Conservation (phyloP, 257 asterid genomes). For the Lycium ferocissimum region DNA sequence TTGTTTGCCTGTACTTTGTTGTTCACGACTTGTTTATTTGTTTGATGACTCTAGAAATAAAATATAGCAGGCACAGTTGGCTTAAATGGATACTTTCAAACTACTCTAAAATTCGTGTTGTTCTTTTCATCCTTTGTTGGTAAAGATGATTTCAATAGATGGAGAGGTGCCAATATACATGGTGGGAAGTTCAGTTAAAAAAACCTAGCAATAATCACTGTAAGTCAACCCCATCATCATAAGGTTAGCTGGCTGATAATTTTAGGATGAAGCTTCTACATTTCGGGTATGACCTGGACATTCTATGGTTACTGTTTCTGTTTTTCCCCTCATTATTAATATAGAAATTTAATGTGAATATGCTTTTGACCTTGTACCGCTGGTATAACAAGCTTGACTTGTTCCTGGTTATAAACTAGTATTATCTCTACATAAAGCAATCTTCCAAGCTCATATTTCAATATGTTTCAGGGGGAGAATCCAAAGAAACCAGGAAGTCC, state of each 20-base stretch:
- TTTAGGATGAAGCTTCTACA: neutral
- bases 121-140: neutral
- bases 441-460: neutral
- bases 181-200: neutral
- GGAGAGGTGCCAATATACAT: neutral
- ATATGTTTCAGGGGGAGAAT: constrained; percentile 73
- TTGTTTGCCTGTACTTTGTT: neutral
- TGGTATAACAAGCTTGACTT: neutral
- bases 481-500: constrained; percentile 91
- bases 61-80: neutral
- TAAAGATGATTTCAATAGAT: neutral
- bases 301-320: too few relatives aligned
- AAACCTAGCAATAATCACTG: neutral
- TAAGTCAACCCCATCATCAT: too few relatives aligned
- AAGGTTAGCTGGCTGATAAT: neutral
- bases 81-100: neutral
- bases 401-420: neutral
- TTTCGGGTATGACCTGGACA: neutral
- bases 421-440: neutral
- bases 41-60: too few relatives aligned
- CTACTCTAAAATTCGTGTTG: neutral
- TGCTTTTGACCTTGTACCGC: neutral
- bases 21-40: neutral
- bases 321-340: neutral
- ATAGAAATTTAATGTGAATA: neutral